Base-by-base conservation (phyloP, 306 rosid genomes). In the Psophocarpus tetragonolobus region DNA sequence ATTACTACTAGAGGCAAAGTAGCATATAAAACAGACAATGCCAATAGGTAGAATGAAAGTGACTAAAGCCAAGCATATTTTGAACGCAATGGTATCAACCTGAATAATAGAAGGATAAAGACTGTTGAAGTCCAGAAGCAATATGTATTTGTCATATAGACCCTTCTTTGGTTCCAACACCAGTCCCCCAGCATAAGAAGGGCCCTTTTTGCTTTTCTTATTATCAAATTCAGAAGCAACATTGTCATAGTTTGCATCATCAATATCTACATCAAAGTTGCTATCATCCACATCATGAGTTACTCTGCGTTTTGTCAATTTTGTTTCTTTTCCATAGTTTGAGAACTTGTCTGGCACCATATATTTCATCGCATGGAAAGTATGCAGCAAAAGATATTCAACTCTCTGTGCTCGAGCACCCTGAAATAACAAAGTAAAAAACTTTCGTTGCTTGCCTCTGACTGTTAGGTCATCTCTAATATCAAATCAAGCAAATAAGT, bases 381-480 rank as follows among this genome's bases (percentile, higher is more conserved):
- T 95, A 82, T 95, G 99, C 91, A 95, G 87, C 67, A 95, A 75
- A 78, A 95, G 97, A 81, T 91, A 92, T 76, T 95, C 99, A 54
- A 95, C 99, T 81, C 97, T 89, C 83, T 95, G 99, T 10, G 99
- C 99, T 84, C 99, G 91, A 58, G 94, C 97, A 85, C 99, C 99
- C 97, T 95, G 88, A 82, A 84, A 84, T 57, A 32, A 73, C 35
- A 64, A 17, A 64, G 8, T 10, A 38, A 17, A 30, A 84, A 27
- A 30, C 7, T 27, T 54, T 70, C 83, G 75, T 23, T 66, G 68
- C 57, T 64, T 18, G 64, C 67, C 42, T 71, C 66, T 62, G 47
- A 50, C 68, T 68, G 45, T 71, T 44, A 68, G 18, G 38, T 60
- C 27, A 39, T 23, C 39, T 57, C 42, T 32, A 54, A 42, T 9